Percentiles rank a stretch among this genome's conserved stretches.
Conservation (phyloP, 257 asterid species). For the Knoxia roxburghii region DNA sequence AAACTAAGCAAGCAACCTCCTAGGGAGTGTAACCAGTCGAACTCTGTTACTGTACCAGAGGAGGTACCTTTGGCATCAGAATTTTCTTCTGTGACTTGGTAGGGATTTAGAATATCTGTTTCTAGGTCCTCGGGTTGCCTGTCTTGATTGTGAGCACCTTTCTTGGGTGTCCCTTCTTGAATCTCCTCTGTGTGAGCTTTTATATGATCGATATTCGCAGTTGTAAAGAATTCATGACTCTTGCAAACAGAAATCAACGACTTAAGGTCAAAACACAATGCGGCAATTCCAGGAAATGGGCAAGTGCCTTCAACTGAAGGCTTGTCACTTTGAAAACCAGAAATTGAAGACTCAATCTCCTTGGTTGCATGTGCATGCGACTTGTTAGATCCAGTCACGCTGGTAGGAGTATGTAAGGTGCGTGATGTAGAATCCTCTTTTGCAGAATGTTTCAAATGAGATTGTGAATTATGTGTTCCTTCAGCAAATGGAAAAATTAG, state of each 20-base stretch:
- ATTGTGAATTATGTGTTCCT: slow-evolving; percentile 41
- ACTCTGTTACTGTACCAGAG: slow-evolving; percentile 30
- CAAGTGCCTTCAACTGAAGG: slow-evolving; percentile 74
- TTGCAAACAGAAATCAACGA: slow-evolving; percentile 72
- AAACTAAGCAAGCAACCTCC: slow-evolving; percentile 71
- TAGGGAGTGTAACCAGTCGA: slow-evolving; percentile 46
- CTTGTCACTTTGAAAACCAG: slow-evolving; percentile 43
- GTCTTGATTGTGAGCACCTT: slow-evolving; percentile 26
- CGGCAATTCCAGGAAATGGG: slow-evolving; percentile 85
- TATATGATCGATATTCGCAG: slow-evolving; percentile 27
- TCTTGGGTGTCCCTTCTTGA: slow-evolving; percentile 36
- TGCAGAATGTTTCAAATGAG: slow-evolving; percentile 30
- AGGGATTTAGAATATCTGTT: slow-evolving; percentile 33
- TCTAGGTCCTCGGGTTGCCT: slow-evolving; percentile 31
- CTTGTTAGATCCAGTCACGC: slow-evolving; percentile 21
- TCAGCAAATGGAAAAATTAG: slow-evolving; percentile 53
- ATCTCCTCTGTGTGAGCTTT: slow-evolving; percentile 31
- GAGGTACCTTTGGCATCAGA: slow-evolving; percentile 28
- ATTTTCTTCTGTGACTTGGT: slow-evolving; percentile 21
- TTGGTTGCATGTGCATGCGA: slow-evolving; percentile 23
- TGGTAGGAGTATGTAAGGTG: slow-evolving; percentile 23
- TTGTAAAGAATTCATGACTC: slow-evolving; percentile 34
- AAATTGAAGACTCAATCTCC: slow-evolving; percentile 28
- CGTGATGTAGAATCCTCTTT: slow-evolving; percentile 33
- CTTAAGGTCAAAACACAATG: slow-evolving; percentile 74